These are phyloP conservation scores for Scleroderma citrinum DNA, from an alignment of 768 basidiomycete species.

Conservation along the genomic window DNA sequence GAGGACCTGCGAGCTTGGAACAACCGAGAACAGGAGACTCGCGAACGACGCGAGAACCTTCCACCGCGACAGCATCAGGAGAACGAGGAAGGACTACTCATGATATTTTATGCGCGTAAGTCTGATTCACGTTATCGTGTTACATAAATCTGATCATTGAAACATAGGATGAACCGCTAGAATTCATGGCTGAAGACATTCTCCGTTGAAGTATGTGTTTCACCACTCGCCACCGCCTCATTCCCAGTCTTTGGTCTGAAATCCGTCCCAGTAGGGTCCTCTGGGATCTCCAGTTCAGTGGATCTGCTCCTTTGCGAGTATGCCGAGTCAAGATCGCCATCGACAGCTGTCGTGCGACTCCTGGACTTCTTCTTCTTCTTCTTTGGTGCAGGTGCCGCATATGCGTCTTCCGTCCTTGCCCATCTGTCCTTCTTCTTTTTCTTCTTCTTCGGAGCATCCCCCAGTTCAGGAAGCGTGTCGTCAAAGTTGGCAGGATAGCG, in stretches of 20 bases:
- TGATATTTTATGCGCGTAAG: no score
- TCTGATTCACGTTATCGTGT: no score
- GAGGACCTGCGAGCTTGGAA: slow-evolving; percentile 25
- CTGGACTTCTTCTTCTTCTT: slow-evolving; percentile 58
- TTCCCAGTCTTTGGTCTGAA: slow-evolving; percentile 37
- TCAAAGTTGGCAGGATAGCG: slow-evolving; percentile 84
- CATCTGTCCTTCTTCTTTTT: slow-evolving; percentile 84
- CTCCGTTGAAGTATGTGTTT: slow-evolving; percentile 21
- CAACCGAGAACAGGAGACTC: slow-evolving; percentile 4
- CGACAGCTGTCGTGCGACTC: slow-evolving; percentile 39
- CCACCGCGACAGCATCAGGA: slow-evolving; percentile 20
- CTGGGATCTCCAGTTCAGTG: slow-evolving; percentile 48
- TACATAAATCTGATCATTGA: no score
- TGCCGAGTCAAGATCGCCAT: slow-evolving; percentile 25
- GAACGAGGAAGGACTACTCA: no score
- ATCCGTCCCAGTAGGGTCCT: slow-evolving; percentile 66
- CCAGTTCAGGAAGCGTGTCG: slow-evolving; percentile 41
- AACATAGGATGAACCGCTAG: no score
- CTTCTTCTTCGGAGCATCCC: slow-evolving; percentile 49
- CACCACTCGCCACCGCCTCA: slow-evolving; percentile 13
- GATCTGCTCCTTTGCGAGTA: slow-evolving; percentile 31
- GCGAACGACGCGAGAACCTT: slow-evolving; percentile 10
- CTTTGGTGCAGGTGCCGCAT: slow-evolving; percentile 32
- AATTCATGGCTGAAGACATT: slow-evolving; percentile 66
- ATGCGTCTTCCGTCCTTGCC: slow-evolving; percentile 84